Percentiles rank a stretch among this genome's conserved stretches.
phyloP scores from a whole-genome alignment of 139 green algal species.

The Chlorella sp. region DNA sequence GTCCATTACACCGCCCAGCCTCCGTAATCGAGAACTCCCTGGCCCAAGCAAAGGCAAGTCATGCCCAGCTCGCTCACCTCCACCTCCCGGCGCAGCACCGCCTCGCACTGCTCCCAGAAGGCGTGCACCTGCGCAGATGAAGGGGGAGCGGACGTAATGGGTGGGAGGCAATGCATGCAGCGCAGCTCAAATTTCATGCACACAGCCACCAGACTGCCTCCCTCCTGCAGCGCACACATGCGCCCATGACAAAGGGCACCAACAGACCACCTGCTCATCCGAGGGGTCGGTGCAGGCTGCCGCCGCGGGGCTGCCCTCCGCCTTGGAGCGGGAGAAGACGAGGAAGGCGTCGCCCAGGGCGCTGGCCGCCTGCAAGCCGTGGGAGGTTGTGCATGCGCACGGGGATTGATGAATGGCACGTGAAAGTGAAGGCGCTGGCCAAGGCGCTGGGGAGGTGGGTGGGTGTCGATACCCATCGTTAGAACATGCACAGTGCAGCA shows the following conservation, averaged over 20 bases:
- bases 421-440: too few species aligned
- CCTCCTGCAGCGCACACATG: too few species aligned
- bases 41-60: too few species aligned
- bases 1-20: too few species aligned
- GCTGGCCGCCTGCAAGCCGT: background rate
- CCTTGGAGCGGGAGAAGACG: slow-evolving; percentile 27
- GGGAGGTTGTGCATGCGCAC: background rate
- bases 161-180: too few species aligned
- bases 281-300: background rate
- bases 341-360: slow-evolving; percentile 20
- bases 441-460: background rate
- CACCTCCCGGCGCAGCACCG: background rate
- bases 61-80: background rate
- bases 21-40: too few species aligned
- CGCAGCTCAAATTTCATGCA: too few species aligned
- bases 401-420: too few species aligned
- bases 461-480: too few species aligned
- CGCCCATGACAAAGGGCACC: too few species aligned
- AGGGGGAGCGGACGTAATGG: too few species aligned
- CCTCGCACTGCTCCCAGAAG: slow-evolving; percentile 31
- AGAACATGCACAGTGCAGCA: background rate
- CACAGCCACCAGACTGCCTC: too few species aligned
- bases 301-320: slow-evolving; percentile 10
- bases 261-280: background rate
- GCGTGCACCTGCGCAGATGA: slow-evolving; percentile 1